Conservation (phyloP, 768 basidiomycete genomes). For the Dioszegia crocea region DNA sequence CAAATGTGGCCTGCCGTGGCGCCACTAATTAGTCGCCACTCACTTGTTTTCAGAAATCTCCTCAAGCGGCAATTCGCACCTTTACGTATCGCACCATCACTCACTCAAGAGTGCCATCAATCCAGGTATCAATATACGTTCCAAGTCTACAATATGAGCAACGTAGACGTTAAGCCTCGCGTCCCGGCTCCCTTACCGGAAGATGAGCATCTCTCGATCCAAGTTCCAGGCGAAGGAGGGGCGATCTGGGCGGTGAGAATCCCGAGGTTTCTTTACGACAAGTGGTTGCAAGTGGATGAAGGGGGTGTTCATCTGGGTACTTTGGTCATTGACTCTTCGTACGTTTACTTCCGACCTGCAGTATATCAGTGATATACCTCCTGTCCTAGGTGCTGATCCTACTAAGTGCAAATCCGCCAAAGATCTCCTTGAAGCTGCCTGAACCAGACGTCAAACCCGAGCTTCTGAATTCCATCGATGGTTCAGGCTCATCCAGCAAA, state of each 20-base stretch:
- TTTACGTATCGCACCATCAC: too few species aligned
- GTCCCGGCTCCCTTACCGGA: conserved; percentile 1
- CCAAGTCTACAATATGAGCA: neutral
- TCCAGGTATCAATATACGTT: too few species aligned
- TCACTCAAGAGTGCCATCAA: too few species aligned
- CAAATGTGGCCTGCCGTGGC: too few species aligned
- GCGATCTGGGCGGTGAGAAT: conserved; percentile 54
- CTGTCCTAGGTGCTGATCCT: neutral
- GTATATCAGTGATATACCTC: neutral
- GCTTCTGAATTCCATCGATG: neutral
- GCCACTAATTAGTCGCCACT: too few species aligned
- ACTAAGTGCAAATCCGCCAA: conserved; percentile 20
- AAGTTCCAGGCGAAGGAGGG: conserved; percentile 5
- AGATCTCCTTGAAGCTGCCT: conserved; percentile 27
- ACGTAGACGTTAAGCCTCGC: conserved; percentile 19
- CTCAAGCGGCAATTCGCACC: too few species aligned
- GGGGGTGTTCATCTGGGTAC: conserved; percentile 79
- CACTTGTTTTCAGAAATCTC: too few species aligned
- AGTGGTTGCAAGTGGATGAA: conserved; percentile 70
- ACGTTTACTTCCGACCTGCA: conserved; percentile 1
- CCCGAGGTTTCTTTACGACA: conserved; percentile 77
- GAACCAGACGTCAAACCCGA: conserved; percentile 16
- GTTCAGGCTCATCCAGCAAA: conserved; percentile 48
- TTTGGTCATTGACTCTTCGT: conserved; percentile 67
- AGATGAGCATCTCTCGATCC: conserved; percentile 18